Evolutionary conservation across 163 green algal genomes (phyloP), one percentile per base, ranked within the genome.

Genomic region (Trebouxiophyceae sp.): DNA sequence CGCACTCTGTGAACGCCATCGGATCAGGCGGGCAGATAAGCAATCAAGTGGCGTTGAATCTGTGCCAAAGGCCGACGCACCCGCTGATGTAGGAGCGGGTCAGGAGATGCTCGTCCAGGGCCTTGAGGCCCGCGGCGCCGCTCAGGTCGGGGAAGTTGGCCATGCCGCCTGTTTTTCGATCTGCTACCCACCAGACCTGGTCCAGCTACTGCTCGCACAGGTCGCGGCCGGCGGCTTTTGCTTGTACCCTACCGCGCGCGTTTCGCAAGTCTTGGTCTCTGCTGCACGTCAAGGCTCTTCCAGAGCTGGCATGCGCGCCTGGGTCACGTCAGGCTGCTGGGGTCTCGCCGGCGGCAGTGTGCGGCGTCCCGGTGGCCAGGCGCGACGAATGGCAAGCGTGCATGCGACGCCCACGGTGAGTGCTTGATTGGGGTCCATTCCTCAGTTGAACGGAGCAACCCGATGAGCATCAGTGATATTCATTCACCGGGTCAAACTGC

Each of bases 11-110:
- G 12, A 59, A 59, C 12, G 24, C 54, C 6, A 19, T 29, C 12
- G 54, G 8, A 6, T 20, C 12, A 29, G 20, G 54, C 54, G 6
- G n/a, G 20, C 12, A 20, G 8, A 7, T 20, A 59, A 24, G 54
- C 12, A 12, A 8, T 32, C 54, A 59, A 27, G 44, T 30, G 12
- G 62, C 68, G 24, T n/a, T n/a, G n/a, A n/a, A n/a, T n/a, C n/a
- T n/a, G n/a, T n/a, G n/a, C n/a, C n/a, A n/a, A n/a, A n/a, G n/a
- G n/a, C n/a, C n/a, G n/a, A n/a, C n/a, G n/a, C 56, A 87, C 80
- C 80, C 80, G 8, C 58, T 70, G 56, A 87, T 78, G 62, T 87
- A 87, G 64, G 66, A 80, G 30, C 68, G 67, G 27, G 74, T 73
- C 30, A 73, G 33, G 22, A 87, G 70, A 68, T 87, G 73, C 45